Conservation (phyloP, 2,329 filamentous ascomycete species). For the Aspergillus spinulosporus region DNA sequence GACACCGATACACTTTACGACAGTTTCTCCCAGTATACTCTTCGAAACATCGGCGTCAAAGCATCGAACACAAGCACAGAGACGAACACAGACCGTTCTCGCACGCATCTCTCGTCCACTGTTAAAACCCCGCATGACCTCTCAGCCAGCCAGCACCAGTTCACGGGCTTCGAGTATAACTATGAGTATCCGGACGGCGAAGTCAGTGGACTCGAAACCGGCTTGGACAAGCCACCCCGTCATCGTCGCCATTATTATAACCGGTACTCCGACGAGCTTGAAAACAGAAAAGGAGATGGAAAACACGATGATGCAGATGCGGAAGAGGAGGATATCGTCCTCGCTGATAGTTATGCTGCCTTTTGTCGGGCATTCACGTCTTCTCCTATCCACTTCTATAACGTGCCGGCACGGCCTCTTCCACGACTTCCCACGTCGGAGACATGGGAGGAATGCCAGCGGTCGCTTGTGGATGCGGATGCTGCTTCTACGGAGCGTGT, state of each 20-base stretch:
- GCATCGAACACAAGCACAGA: neutral
- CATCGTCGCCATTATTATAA: neutral
- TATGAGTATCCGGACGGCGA: neutral
- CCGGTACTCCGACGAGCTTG: neutral
- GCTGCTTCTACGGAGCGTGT: neutral
- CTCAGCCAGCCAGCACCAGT: neutral
- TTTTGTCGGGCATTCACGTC: slow-evolving; percentile 19
- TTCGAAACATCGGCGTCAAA: neutral
- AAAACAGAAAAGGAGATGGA: neutral
- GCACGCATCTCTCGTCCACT: neutral
- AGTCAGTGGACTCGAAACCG: neutral
- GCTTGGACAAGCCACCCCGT: neutral
- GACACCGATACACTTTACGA: neutral
- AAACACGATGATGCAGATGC: neutral
- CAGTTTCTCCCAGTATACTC: neutral
- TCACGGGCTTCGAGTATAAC: neutral
- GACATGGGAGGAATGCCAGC: neutral
- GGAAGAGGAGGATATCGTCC: neutral
- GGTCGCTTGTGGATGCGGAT: neutral
- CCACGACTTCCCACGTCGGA: neutral
- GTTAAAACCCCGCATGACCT: neutral
- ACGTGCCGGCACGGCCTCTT: neutral
- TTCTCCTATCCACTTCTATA: neutral
- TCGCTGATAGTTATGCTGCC: slow-evolving; percentile 16
- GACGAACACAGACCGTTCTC: neutral